Base-by-base conservation (phyloP, 805 yeast species). In the Monosporozyma servazzii region DNA sequence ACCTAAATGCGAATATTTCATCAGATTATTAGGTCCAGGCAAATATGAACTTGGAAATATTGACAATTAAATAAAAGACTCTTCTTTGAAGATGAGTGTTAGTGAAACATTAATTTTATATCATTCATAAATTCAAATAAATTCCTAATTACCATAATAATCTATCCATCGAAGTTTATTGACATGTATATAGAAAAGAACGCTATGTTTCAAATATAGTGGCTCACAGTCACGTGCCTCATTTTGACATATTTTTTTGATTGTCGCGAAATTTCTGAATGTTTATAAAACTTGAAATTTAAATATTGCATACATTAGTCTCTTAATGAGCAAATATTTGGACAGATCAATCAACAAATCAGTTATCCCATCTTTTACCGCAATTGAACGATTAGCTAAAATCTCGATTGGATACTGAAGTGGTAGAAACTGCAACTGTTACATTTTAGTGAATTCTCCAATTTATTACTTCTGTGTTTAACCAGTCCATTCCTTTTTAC, bases 1-100 rank as follows among this genome's bases (percentile, higher is more conserved):
- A 9, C 91, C 96, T 0, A 61, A 66, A 3, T 85, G 89, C 59
- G 83, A 87, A 47, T 74, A 75, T 43, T 71, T 55, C 50, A 48
- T 72, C 21, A 58, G 58, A 51, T 56, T 71, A 25, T 48, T 65
- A 2, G 59, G 59, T 0, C 75, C 75, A 8, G 75, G 75, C 2
- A 57, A 67, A 44, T 69, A 68, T 52, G 67, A 65, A 47, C 57
- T 67, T 8, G 71, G 67, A 0, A 43, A 45, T 13, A n/a, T 48
- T 9, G 42, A 39, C 6, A 29, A 46, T 36, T 23, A 21, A 33
- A 7, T 7, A 10, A 25, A 25, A 5, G 7, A 25, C 5, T 7
- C 7, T 25, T 25, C 27, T 25, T 25, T 5, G 27, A 25, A 25
- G 7, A 7, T 25, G 9, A 8, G 9, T 30, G 5, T 30, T 10